Base-by-base conservation (phyloP, 192 early-diverging fungal genomes). In the Allomyces arbusculus region DNA sequence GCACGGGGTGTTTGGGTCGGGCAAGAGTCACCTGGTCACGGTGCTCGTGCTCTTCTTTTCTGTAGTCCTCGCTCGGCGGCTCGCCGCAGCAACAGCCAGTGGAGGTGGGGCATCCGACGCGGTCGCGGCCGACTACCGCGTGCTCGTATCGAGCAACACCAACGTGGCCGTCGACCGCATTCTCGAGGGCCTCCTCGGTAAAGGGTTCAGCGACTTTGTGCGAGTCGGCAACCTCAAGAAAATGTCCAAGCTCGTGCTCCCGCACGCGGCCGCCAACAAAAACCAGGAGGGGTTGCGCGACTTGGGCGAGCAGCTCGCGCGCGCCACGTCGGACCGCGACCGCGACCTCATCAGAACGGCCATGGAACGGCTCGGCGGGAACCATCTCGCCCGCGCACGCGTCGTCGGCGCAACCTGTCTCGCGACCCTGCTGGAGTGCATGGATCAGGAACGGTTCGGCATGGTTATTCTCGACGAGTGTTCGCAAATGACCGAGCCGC, bases 391-490 rank as follows among this genome's bases (percentile, higher is more conserved):
- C 50, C 50, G 20, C 12, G 50, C 50, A 16, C 26, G 63, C 67
- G 23, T 68, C 11, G 61, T 68, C 28, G 67, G 45, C 0, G 61
- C 67, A 14, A 68, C 67, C 10, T 68, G 67, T 45, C 44, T 68
- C 8, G 62, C 67, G 20, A 61, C 67, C 16, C 61, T 61, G 3
- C 24, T 26, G 25, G 67, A 68, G 25, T 33, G 25, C 40, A 20
- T 68, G 43, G 65, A 68, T 23, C 22, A 65, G 19, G 65, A 20
- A 20, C 26, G 28, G 50, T 44, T 63, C 63, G 45, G 45, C 19
- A 66, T 68, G 12, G 67, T 68, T 0, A 68, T 68, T 23, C 61
- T 68, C n/a, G 67, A 68, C 55, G 64, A 65, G 40, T 65, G 64
- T 23, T 65, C 64, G 23, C 67, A 68, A 67, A 33, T 68, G 23